phyloP scores from a whole-genome alignment of 345 rosid genomes.

The Capsella bursapastoris region DNA sequence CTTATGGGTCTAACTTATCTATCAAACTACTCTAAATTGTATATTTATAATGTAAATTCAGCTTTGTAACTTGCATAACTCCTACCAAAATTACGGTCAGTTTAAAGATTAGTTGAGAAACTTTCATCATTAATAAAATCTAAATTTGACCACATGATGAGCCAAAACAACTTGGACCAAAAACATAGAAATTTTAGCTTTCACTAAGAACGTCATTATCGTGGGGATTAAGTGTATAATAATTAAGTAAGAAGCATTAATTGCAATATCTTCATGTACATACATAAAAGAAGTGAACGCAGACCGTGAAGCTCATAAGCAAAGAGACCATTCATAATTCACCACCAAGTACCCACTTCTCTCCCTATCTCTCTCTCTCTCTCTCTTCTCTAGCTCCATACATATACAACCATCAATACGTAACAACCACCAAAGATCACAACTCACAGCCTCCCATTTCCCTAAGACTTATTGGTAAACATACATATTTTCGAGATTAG shows the following conservation, averaged over 20 bases:
- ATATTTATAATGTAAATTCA: neutral
- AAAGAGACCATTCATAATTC: conserved; percentile 13
- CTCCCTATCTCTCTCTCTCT: neutral
- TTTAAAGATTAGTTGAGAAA: conserved; percentile 1
- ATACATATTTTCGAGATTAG: neutral
- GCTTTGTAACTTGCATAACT: neutral
- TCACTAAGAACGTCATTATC: conserved; percentile 4
- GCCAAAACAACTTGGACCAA: neutral
- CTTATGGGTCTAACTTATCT: conserved; percentile 20
- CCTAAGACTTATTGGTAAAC: conserved; percentile 5
- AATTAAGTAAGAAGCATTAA: conserved; percentile 5
- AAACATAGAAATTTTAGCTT: neutral
- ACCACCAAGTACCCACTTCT: conserved; percentile 44
- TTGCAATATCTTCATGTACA: neutral
- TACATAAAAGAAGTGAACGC: conserved; percentile 19
- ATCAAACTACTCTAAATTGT: neutral
- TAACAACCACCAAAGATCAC: conserved; percentile 30
- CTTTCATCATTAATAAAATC: neutral
- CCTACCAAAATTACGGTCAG: neutral
- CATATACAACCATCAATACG: conserved; percentile 12
- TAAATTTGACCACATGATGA: neutral
- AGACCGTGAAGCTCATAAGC: conserved; percentile 21
- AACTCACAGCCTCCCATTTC: conserved; percentile 34
- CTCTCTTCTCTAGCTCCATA: neutral
- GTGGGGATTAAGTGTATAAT: conserved; percentile 1